Evolutionary conservation across 139 green algal genomes (phyloP).

Genomic region (Gonium pectorale): DNA sequence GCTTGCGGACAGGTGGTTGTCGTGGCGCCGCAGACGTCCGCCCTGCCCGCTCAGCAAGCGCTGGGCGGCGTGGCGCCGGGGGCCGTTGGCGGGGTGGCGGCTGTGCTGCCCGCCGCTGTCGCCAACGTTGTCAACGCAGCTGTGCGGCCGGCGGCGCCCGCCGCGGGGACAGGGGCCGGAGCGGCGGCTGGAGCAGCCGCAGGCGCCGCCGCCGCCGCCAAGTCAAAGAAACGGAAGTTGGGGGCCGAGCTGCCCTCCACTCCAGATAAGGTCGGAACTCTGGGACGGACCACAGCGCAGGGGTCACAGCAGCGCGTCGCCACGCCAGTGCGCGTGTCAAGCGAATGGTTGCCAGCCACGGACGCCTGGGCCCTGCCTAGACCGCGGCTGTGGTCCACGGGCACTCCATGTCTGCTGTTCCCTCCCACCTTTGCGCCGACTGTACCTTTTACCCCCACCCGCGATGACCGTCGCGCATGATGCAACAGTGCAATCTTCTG

Average conservation of each 20-base stretch:
- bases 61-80: background rate
- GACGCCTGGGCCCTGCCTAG: too few relatives aligned
- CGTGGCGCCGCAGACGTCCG: background rate
- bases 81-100: too few relatives aligned
- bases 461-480: too few relatives aligned
- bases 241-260: background rate
- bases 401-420: background rate
- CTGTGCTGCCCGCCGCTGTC: too few relatives aligned
- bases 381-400: background rate
- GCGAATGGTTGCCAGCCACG: too few relatives aligned
- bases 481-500: too few relatives aligned
- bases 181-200: too few relatives aligned
- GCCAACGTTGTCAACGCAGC: background rate
- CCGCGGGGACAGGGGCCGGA: background rate
- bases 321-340: background rate
- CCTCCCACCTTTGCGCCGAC: background rate
- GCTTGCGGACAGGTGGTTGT: conserved; percentile 7
- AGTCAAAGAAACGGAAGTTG: conserved; percentile 32
- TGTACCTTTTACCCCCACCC: too few relatives aligned
- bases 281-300: background rate
- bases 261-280: background rate
- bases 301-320: background rate
- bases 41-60: background rate
- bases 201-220: background rate
- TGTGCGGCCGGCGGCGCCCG: background rate